Evolutionary conservation across 2,329 filamentous ascomycete species (phyloP).

Genomic region (Colletotrichum lentis): DNA sequence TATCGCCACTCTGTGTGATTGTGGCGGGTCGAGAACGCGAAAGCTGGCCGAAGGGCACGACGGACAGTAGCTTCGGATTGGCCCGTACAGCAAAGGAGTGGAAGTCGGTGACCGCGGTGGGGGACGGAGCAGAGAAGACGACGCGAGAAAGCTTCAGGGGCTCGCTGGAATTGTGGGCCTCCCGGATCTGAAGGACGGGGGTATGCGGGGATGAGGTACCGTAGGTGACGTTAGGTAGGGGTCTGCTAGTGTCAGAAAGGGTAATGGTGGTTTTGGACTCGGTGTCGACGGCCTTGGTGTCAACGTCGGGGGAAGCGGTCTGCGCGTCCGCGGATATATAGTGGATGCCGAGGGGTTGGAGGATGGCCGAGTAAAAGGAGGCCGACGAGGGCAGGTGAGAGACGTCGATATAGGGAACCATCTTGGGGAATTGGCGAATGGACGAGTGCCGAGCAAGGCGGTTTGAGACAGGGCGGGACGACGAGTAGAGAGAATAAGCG

Average conservation of each 20-base stretch:
- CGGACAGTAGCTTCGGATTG: slow-evolving; percentile 57
- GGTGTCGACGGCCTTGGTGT: slow-evolving; percentile 4
- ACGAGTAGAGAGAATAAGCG: background rate
- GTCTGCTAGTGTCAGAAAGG: slow-evolving; percentile 1
- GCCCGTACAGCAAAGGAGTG: slow-evolving; percentile 74
- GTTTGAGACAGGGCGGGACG: background rate
- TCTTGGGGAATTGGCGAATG: slow-evolving; percentile 34
- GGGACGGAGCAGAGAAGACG: slow-evolving; percentile 73
- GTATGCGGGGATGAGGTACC: slow-evolving; percentile 48
- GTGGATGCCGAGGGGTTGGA: slow-evolving; percentile 79
- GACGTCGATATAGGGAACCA: slow-evolving; percentile 68
- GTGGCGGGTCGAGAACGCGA: slow-evolving; percentile 57
- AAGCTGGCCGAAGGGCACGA: slow-evolving; percentile 4
- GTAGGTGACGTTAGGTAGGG: slow-evolving; percentile 52
- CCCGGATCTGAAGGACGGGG: slow-evolving; percentile 57
- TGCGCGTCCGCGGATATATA: slow-evolving; percentile 61
- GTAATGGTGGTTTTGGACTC: slow-evolving; percentile 14
- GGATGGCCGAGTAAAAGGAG: slow-evolving; percentile 82
- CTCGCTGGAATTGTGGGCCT: slow-evolving; percentile 50
- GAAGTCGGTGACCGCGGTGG: slow-evolving; percentile 73
- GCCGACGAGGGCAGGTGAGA: slow-evolving; percentile 79
- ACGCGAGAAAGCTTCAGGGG: slow-evolving; percentile 58
- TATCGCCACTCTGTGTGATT: slow-evolving; percentile 45
- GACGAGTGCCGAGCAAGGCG: background rate
- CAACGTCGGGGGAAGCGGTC: slow-evolving; percentile 28